Evolutionary conservation across 192 early-diverging fungal genomes (phyloP).

Genomic region (Podila verticillata): DNA sequence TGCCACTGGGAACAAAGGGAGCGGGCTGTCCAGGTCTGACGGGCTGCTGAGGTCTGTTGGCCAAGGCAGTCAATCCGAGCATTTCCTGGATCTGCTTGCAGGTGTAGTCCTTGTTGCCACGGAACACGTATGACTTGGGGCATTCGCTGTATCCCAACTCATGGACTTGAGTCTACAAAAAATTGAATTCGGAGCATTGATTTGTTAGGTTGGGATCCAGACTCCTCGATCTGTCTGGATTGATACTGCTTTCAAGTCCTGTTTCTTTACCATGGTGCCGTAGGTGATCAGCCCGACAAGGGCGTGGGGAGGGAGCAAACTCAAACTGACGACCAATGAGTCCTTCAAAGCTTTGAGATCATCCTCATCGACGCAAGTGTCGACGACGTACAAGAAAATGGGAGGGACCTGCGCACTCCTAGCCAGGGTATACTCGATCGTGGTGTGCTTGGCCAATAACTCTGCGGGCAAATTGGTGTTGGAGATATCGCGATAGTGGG

Average conservation of each 20-base stretch:
- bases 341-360: slow-evolving; percentile 98
- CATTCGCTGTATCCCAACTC: slow-evolving; percentile 96
- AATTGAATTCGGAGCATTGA: not conserved
- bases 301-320: slow-evolving; percentile 90
- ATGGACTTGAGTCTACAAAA: slow-evolving; percentile 88
- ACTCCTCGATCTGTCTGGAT: not conserved
- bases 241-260: too few relatives aligned
- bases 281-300: slow-evolving; percentile 96
- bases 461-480: slow-evolving; percentile 93
- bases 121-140: slow-evolving; percentile 98
- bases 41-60: slow-evolving; percentile 53
- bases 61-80: slow-evolving; percentile 80
- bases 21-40: slow-evolving; percentile 55
- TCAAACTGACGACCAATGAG: slow-evolving; percentile 88
- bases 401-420: slow-evolving; percentile 90
- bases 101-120: slow-evolving; percentile 95
- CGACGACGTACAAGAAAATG: slow-evolving; percentile 96
- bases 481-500: slow-evolving; percentile 97
- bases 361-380: slow-evolving; percentile 95
- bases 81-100: slow-evolving; percentile 97
- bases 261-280: slow-evolving; percentile 88
- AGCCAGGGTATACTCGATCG: slow-evolving; percentile 95
- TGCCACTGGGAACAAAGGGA: slow-evolving; percentile 55
- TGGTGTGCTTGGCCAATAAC: slow-evolving; percentile 89
- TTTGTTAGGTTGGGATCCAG: not conserved